Conservation (phyloP, 257 asterid genomes). For the Solanum etuberosum region DNA sequence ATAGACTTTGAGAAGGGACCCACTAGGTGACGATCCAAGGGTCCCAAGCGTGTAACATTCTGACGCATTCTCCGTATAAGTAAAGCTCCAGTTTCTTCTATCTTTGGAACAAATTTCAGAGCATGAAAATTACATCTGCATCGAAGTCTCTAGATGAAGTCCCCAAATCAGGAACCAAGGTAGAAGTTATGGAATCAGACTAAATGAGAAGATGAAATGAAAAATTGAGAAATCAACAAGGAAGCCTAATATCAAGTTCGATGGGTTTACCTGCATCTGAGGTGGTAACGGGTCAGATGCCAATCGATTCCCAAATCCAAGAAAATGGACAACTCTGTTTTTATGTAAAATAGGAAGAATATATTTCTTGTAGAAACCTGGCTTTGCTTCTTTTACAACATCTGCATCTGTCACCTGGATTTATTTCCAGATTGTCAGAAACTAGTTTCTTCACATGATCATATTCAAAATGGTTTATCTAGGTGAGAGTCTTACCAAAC, state of each 20-base stretch:
- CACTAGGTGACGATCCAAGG: slow-evolving; percentile 73
- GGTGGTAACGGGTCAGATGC: slow-evolving; percentile 93
- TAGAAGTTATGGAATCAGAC: slow-evolving; percentile 3
- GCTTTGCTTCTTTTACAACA: slow-evolving; percentile 89
- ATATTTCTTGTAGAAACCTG: slow-evolving; percentile 71
- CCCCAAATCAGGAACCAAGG: slow-evolving; percentile 56
- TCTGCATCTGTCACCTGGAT: slow-evolving; percentile 74
- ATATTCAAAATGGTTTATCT: neutral
- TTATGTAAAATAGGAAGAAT: slow-evolving; percentile 85
- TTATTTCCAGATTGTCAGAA: neutral
- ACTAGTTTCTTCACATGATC: neutral
- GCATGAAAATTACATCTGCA: slow-evolving; percentile 99
- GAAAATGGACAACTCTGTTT: slow-evolving; percentile 79
- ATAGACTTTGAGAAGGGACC: slow-evolving; percentile 58
- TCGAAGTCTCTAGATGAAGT: slow-evolving; percentile 96
- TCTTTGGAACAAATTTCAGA: slow-evolving; percentile 80
- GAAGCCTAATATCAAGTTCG: neutral
- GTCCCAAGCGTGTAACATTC: slow-evolving; percentile 64
- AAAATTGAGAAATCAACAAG: slow-evolving; percentile 2
- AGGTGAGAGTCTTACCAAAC: slow-evolving; percentile 54
- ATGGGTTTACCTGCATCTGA: slow-evolving; percentile 57
- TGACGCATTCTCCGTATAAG: slow-evolving; percentile 86
- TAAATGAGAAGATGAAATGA: neutral
- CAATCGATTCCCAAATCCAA: slow-evolving; percentile 98
- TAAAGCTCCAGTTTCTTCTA: slow-evolving; percentile 81